Evolutionary conservation across 257 asterid genomes (phyloP), one percentile per base, ranked within the genome.

Genomic region (Solanum ossicruentum): DNA sequence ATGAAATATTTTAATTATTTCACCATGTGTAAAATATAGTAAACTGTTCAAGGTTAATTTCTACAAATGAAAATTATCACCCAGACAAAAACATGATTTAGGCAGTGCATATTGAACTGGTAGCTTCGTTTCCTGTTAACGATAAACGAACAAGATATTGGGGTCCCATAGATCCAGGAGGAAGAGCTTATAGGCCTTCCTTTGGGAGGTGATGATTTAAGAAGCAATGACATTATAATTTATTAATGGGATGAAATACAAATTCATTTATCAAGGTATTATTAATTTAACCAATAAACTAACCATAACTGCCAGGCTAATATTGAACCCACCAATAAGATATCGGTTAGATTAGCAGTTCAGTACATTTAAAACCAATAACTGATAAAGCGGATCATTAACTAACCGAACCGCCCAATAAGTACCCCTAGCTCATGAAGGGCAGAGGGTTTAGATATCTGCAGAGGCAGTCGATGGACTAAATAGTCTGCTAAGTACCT

Each of bases 131-230:
- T 90, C 75, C 91, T 85, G n/a, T 89, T 84, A 32, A 32, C 36
- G 36, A 3, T 32, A 32, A 39, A 92, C 87, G 78, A 94, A 86
- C 67, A 95, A 95, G 81, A 88, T 82, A 70, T 88, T 89, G 8
- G 99, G 99, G 73, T 93, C 84, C 98, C 98, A 92, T 85, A 26
- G 98, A 95, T 23, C 98, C 98, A 2, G 98, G 98, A 36, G 98
- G 97, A 82, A 94, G 94, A 94, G 94, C 80, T 80, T 88, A 28
- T 66, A 66, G 21, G 81, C 61, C 80, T 75, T 88, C 8, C 36
- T 73, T 66, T 84, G 20, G 20, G 84, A 43, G 2, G 36, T 5
- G 63, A 17, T 12, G 85, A 80, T 66, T 43, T 86, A 15, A 6
- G 60, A 55, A 55, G 60, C 60, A 55, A 12, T 26, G 6, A 26